These are phyloP conservation scores for Trichaptum fuscoviolaceum DNA, from an alignment of 768 basidiomycete genomes.

Conservation along the genomic window DNA sequence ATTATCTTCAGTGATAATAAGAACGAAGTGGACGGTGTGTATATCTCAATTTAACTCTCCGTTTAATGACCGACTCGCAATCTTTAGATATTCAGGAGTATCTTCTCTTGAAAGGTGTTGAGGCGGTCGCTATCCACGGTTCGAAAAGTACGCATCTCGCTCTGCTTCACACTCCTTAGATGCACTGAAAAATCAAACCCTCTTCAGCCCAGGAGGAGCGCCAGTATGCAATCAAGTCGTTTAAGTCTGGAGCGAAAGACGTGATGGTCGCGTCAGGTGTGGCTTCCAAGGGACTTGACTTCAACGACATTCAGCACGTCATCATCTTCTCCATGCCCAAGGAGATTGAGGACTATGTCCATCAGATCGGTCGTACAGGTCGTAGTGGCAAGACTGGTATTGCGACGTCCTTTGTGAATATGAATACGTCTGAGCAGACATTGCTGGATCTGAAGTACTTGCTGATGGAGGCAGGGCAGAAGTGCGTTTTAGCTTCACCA, in stretches of 20 bases:
- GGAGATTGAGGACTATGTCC: conserved; percentile 99
- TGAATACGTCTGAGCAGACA: conserved; percentile 96
- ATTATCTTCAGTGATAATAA: conserved; percentile 99
- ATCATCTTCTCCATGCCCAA: conserved; percentile 99
- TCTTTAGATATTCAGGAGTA: conserved; percentile 93
- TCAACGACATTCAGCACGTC: conserved; percentile 98
- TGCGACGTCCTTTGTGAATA: conserved; percentile 98
- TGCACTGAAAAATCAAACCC: conserved; percentile 5
- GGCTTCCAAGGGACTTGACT: conserved; percentile 97
- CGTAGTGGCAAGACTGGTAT: conserved; percentile 98
- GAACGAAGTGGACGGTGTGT: conserved; percentile 97
- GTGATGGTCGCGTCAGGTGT: conserved; percentile 99
- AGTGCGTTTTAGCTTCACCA: conserved; percentile 43
- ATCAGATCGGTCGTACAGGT: conserved; percentile 98
- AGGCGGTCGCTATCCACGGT: conserved; percentile 98
- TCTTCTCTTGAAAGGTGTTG: conserved; percentile 91
- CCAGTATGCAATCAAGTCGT: conserved; percentile 97
- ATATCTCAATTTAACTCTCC: background rate
- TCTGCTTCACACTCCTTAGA: background rate
- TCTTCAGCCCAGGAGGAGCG: conserved; percentile 90
- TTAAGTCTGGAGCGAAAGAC: conserved; percentile 96
- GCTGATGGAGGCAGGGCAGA: conserved; percentile 95
- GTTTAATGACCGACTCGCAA: too few species aligned
- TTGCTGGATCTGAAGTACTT: conserved; percentile 95
- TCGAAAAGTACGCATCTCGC: conserved; percentile 70